Percentiles rank a stretch among this genome's conserved stretches.
Evolutionary conservation across 2,329 filamentous ascomycete genomes (phyloP).

Genomic region (Biscogniauxia sp.): DNA sequence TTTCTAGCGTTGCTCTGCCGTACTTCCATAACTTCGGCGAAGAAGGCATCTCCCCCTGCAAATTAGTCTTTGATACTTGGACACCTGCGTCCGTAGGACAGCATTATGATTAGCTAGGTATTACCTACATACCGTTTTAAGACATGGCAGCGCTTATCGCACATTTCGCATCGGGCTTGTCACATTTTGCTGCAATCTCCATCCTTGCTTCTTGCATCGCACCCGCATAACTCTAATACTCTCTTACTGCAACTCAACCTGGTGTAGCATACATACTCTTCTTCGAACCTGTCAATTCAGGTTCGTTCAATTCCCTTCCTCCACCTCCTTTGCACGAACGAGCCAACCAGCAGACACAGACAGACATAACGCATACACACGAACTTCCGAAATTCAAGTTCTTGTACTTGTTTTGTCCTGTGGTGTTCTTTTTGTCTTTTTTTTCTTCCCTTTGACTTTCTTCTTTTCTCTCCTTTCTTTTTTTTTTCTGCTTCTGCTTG

Average conservation of each 20-base stretch:
- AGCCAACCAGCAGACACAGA: no score
- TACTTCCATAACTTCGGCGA: no score
- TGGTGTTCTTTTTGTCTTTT: neutral
- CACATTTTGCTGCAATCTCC: neutral
- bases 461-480: neutral
- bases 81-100: no score
- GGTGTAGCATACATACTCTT: no score
- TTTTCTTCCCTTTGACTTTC: neutral
- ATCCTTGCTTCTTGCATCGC: neutral
- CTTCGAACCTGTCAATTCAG: no score
- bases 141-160: constrained; percentile 2
- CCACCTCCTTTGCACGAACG: neutral
- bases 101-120: neutral
- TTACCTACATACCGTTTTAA: constrained; percentile 2
- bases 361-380: no score
- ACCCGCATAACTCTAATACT: neutral
- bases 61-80: no score
- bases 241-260: neutral
- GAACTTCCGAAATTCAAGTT: neutral
- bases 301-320: neutral
- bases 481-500: neutral
- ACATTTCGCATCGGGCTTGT: neutral
- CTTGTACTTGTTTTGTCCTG: no score
- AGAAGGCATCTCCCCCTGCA: no score
- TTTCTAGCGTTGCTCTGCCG: no score